Conservation (phyloP, 495 filamentous ascomycete species). For the Lasiosphaeria ovina region DNA sequence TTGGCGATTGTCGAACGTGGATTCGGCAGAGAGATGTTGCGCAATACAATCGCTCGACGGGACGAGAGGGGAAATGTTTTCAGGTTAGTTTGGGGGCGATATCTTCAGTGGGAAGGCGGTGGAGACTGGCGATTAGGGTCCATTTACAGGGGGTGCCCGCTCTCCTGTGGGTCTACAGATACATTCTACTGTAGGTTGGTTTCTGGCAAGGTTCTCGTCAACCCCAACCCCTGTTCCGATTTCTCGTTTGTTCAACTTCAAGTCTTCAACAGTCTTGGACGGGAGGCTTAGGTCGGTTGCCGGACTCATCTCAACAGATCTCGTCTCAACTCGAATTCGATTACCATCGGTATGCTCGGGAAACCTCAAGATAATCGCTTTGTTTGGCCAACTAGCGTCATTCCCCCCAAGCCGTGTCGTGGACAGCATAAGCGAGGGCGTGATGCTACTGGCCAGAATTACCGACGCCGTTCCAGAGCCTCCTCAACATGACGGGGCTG, state of each 20-base stretch:
- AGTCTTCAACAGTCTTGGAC: too few species aligned
- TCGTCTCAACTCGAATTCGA: too few species aligned
- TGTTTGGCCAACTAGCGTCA: not conserved
- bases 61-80: not conserved
- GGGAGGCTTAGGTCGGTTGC: too few species aligned
- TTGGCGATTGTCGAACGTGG: not conserved
- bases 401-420: not conserved
- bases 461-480: constrained; percentile 5
- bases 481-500: not conserved
- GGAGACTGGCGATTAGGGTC: constrained; percentile 1
- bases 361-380: not conserved
- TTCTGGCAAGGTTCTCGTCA: too few species aligned
- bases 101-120: not conserved
- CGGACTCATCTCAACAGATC: too few species aligned
- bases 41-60: not conserved
- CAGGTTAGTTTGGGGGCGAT: not conserved
- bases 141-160: not conserved
- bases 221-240: too few species aligned
- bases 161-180: not conserved
- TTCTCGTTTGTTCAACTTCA: too few species aligned
- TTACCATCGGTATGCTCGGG: too few species aligned
- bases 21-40: not conserved
- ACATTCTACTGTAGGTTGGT: too few species aligned
- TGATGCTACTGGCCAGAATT: constrained; percentile 15
- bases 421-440: constrained; percentile 3